Evolutionary conservation across 352 stramenopile species (phyloP).

Genomic region (Phytophthora pistaciae): DNA sequence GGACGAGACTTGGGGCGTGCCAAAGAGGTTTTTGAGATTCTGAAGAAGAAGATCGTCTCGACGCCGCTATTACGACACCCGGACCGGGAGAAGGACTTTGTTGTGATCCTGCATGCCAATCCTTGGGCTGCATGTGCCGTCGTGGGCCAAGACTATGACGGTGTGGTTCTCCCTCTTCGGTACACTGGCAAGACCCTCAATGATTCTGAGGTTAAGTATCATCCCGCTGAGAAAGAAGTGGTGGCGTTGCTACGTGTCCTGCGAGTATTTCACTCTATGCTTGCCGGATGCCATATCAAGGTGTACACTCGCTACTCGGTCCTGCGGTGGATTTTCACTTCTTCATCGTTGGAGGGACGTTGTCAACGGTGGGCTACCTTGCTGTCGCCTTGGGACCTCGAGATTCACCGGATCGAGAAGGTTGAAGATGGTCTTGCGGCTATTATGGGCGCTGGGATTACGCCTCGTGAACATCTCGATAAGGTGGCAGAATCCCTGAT

Average conservation of each 20-base stretch:
- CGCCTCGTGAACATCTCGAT: neutral
- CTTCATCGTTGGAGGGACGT: neutral
- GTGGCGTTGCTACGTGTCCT: neutral
- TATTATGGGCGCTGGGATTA: neutral
- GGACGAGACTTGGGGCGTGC: too few species aligned
- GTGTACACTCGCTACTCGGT: neutral
- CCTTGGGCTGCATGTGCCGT: too few species aligned
- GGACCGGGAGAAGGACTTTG: too few species aligned
- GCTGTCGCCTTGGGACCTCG: neutral
- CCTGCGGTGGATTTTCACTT: neutral
- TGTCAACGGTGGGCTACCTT: neutral
- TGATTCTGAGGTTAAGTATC: neutral
- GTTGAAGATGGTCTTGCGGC: neutral
- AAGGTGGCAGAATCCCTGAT: neutral
- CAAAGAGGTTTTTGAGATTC: too few species aligned
- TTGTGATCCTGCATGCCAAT: too few species aligned
- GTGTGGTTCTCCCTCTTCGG: neutral
- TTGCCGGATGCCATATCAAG: neutral
- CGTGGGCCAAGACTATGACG: neutral
- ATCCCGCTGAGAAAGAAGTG: neutral
- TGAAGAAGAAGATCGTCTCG: too few species aligned
- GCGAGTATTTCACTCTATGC: neutral
- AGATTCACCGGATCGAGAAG: neutral
- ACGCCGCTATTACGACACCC: too few species aligned
- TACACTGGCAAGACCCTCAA: neutral